phyloP scores from a whole-genome alignment of 1,284 basidiomycete genomes.

The Cutaneotrichosporon cavernicola region DNA sequence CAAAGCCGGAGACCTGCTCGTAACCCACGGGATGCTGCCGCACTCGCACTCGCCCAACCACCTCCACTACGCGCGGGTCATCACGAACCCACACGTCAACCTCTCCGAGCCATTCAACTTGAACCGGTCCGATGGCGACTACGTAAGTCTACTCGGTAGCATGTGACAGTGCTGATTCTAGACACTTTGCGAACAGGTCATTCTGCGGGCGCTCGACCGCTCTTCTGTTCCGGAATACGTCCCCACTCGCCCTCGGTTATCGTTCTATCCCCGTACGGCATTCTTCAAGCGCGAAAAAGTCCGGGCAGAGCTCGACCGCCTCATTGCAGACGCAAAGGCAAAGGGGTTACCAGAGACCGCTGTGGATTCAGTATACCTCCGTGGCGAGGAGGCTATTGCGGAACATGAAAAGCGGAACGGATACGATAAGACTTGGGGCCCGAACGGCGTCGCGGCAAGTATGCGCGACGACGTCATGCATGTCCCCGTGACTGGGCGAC shows the following conservation, averaged over 20 bases:
- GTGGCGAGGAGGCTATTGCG: constrained; percentile 31
- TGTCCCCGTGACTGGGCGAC: background rate
- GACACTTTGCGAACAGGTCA: constrained; percentile 41
- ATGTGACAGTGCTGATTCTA: background rate
- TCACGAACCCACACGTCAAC: constrained; percentile 42
- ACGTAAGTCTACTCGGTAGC: constrained; percentile 23
- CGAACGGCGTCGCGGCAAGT: constrained; percentile 19
- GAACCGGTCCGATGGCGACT: constrained; percentile 36
- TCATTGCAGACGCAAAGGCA: constrained; percentile 30
- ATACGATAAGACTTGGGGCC: constrained; percentile 35
- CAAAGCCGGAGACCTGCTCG: constrained; percentile 35
- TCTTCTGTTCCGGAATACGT: constrained; percentile 33
- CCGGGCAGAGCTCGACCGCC: constrained; percentile 29
- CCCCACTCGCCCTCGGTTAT: constrained; percentile 28
- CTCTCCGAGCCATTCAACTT: constrained; percentile 35
- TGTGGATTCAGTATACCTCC: constrained; percentile 35
- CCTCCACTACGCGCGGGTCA: constrained; percentile 37
- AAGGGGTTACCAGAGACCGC: constrained; percentile 15
- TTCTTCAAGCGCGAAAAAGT: constrained; percentile 33
- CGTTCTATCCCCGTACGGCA: constrained; percentile 35
- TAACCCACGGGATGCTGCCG: constrained; percentile 38
- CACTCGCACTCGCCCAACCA: constrained; percentile 35
- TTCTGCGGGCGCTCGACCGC: constrained; percentile 35
- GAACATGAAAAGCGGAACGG: constrained; percentile 37
- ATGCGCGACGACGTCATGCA: background rate